phyloP scores from a whole-genome alignment of 192 early-diverging fungal species.

The Umbelopsis isabellina region DNA sequence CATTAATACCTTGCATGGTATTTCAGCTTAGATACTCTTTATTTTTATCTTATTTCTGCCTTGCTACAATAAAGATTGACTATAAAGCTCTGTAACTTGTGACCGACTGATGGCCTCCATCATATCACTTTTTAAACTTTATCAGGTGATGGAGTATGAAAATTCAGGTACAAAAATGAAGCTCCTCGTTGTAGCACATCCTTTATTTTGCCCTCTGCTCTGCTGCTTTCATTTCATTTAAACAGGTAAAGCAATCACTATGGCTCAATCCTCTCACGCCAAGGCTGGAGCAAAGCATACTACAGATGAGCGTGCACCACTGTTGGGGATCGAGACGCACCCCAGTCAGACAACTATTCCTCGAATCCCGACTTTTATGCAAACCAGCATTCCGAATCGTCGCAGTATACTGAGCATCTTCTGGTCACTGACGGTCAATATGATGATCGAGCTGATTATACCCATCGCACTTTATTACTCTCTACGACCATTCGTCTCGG shows the following conservation, averaged over 20 bases:
- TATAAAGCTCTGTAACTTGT: neutral
- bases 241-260: neutral
- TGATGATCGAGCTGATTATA: constrained; percentile 35
- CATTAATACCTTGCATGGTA: constrained; percentile 6
- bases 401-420: constrained; percentile 32
- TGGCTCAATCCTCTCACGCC: neutral
- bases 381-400: constrained; percentile 34
- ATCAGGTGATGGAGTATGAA: constrained; percentile 9
- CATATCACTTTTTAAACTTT: neutral
- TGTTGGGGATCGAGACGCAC: constrained; percentile 8
- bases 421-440: constrained; percentile 27
- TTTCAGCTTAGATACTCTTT: neutral
- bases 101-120: neutral
- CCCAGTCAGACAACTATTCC: neutral
- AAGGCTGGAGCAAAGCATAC: neutral
- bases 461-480: constrained; percentile 39
- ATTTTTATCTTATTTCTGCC: neutral
- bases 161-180: neutral
- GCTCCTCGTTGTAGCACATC: too few relatives aligned
- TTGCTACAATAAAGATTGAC: neutral
- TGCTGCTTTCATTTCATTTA: too few relatives aligned
- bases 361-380: constrained; percentile 35
- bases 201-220: too few relatives aligned
- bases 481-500: constrained; percentile 31
- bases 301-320: constrained; percentile 1